Base-by-base conservation (phyloP, 2,329 filamentous ascomycete species). In the Microcera coccophila region DNA sequence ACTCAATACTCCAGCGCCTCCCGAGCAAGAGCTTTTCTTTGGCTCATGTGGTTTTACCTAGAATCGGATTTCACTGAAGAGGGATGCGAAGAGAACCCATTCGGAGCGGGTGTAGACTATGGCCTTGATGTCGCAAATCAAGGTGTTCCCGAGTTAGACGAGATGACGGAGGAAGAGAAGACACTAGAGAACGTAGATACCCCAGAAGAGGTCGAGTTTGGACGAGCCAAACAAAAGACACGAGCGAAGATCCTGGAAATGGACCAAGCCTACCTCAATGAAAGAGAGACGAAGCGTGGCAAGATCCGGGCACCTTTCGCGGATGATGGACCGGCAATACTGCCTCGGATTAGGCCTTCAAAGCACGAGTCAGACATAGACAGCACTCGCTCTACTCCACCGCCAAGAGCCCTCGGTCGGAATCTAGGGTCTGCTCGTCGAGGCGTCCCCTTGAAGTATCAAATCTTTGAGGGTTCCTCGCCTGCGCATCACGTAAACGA, bases 41-140 rank as follows among this genome's bases (percentile, higher is more conserved):
- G 93, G 93, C 73, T 98, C 50, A 94, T 98, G 82, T 98, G 93
- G 93, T 96, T 93, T 74, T 97, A 98, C 61, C 77, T 98, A 15
- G 93, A 98, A 64, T 95, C 90, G 20, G 89, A 96, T 62, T 97
- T 96, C 55, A 87, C 87, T 0, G 82, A 85, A 55, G 87, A 95
- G 58, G 89, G 87, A 42, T 91, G 89, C 34, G 77, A 88, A 36
- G 84, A 87, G 55, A 98, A 98, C 59, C 93, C 93, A 0, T 98
- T 96, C 57, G 93, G 93, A 0, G 63, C 73, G 10, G 82, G 81
- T 11, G 78, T 85, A 3, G 81, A 84, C 58, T 85, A 85, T 49
- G 76, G 73, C 8, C 68, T 79, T 1, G 76, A 80, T 47, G 78
- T 84, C 2, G 78, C 79, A 32, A 85, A 84, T 48, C 81, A 85